phyloP scores from a whole-genome alignment of 257 asterid species.

The Anisodus tanguticus region DNA sequence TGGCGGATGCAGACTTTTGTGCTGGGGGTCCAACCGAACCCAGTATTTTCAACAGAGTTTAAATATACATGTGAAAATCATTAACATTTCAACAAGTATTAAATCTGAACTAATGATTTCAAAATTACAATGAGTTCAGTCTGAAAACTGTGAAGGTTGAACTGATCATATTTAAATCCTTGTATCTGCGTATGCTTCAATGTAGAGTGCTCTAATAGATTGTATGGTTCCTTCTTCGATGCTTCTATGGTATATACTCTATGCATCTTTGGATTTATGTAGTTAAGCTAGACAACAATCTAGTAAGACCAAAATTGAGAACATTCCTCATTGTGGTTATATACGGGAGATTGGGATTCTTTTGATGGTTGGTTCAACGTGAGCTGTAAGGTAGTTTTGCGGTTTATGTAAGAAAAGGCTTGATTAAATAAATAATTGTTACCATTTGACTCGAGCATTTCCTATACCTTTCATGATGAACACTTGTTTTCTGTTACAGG shows the following conservation, averaged over 20 bases:
- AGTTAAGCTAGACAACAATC: slow-evolving; percentile 4
- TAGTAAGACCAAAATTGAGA: slow-evolving; percentile 1
- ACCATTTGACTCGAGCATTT: background rate
- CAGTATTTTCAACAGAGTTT: background rate
- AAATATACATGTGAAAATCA: slow-evolving; percentile 17
- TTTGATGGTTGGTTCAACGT: background rate
- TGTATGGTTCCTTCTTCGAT: background rate
- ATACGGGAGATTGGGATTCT: background rate
- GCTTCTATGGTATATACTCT: background rate
- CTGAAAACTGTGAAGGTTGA: background rate
- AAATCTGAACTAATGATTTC: slow-evolving; percentile 17
- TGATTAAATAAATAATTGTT: background rate
- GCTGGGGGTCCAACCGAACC: background rate
- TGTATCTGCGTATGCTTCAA: background rate
- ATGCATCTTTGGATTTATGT: background rate
- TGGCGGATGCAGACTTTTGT: background rate
- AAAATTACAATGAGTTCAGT: background rate
- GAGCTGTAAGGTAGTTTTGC: slow-evolving; percentile 22
- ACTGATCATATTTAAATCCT: background rate
- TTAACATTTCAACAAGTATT: background rate
- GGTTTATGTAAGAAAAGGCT: background rate
- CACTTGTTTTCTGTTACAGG: slow-evolving; percentile 49
- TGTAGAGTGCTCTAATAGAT: background rate
- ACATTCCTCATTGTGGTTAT: slow-evolving; percentile 19
- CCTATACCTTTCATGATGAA: background rate